Evolutionary conservation across 345 rosid species (phyloP), one percentile per base, ranked within the genome.

Genomic region (Eucalyptus erythrocorys): DNA sequence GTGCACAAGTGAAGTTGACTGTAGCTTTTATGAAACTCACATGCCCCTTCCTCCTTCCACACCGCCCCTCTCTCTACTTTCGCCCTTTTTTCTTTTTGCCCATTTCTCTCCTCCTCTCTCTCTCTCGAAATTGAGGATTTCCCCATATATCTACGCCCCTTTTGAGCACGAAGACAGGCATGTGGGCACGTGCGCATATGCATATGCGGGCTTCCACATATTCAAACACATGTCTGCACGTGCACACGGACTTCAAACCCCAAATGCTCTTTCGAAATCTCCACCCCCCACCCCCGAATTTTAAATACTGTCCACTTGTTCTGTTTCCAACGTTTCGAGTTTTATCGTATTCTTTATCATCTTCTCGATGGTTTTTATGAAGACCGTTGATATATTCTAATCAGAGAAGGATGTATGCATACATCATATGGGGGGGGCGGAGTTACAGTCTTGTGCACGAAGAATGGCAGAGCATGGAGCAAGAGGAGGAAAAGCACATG

Each of bases 201-300:
- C 87, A 79, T 48, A 91, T 48, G 92, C 93, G 92, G 91, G 90
- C 92, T 92, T 94, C 94, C 92, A 96, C 93, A 92, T 91, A 92
- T 93, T 92, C 92, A 94, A 94, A 94, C 96, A 95, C 95, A 90
- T 95, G 98, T 94, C 80, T 92, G 96, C 99, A 97, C 97, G 97
- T 97, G 98, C 94, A 91, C 94, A 92, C 96, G 93, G 93, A 91
- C 76, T 93, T 94, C 97, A 91, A 95, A 93, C 95, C 30, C 84
- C 86, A 53, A 53, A 87, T 91, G 68, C 93, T 87, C 87, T 79
- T 85, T 90, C 86, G 37, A 85, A 85, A 49, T 2, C 17, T 30
- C 34, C 68, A 30, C 81, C 68, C 81, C 43, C 43, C 47, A 5
- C 10, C 79, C 71, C 37, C 71, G 16, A 71, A 55, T 55, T 68